phyloP scores from a whole-genome alignment of 176 grass and related monocot genomes.

The Leersia perrieri region DNA sequence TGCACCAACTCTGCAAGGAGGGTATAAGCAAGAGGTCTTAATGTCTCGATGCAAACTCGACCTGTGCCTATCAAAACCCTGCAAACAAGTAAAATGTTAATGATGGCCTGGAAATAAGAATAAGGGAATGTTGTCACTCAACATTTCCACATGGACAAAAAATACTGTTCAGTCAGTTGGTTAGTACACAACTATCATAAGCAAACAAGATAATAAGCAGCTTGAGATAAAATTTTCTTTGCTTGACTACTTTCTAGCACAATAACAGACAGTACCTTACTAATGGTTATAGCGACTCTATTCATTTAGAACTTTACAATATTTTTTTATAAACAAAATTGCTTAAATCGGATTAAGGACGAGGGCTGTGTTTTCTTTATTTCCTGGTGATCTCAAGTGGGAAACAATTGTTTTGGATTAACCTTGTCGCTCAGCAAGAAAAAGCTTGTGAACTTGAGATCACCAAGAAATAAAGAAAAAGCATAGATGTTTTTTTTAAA shows the following conservation, averaged over 20 bases:
- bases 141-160: neutral
- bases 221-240: neutral
- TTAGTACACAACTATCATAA: constrained; percentile 5
- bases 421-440: neutral
- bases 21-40: constrained; percentile 92
- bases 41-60: constrained; percentile 90
- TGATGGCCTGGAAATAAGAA: constrained; percentile 12
- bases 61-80: constrained; percentile 97
- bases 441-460: neutral
- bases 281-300: neutral
- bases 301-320: neutral
- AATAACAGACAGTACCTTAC: neutral
- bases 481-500: constrained; percentile 9
- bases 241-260: neutral
- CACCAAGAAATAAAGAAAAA: too few relatives aligned
- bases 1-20: constrained; percentile 98
- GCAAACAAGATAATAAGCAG: neutral
- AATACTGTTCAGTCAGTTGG: neutral
- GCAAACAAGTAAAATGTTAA: constrained; percentile 42
- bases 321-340: neutral
- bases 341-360: neutral
- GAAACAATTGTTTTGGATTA: neutral
- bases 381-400: neutral
- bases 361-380: neutral
- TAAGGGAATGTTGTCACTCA: constrained; percentile 2